Evolutionary conservation across 2,329 filamentous ascomycete species (phyloP).

Genomic region (Curvularia spicifera): DNA sequence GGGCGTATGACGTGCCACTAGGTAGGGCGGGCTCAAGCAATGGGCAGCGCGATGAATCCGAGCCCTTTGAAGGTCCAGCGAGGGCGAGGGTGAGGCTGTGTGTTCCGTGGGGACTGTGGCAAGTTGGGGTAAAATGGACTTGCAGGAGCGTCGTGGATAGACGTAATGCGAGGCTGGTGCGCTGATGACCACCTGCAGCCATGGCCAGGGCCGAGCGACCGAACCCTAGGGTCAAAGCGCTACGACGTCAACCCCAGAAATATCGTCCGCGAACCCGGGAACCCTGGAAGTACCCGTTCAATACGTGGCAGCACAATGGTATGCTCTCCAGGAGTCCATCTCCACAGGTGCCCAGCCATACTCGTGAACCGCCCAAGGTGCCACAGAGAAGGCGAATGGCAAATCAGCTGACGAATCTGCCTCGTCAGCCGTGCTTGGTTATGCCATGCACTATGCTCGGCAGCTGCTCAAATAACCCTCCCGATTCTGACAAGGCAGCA

Average conservation of each 20-base stretch:
- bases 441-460: constrained; percentile 6
- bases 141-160: constrained; percentile 18
- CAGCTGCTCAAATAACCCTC: constrained; percentile 1
- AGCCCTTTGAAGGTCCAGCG: constrained; percentile 3
- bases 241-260: constrained; percentile 16
- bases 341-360: background rate
- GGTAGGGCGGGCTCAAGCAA: constrained; percentile 13
- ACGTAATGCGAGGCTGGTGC: constrained; percentile 21
- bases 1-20: constrained; percentile 20
- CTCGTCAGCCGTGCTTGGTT: constrained; percentile 15
- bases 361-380: background rate
- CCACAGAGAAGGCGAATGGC: background rate
- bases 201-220: constrained; percentile 16
- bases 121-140: constrained; percentile 16
- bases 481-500: background rate
- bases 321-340: background rate
- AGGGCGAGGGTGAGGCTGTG: constrained; percentile 10
- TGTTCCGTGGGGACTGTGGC: constrained; percentile 12
- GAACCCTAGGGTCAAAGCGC: constrained; percentile 18
- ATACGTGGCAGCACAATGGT: background rate
- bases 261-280: background rate
- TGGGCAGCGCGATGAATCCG: constrained; percentile 6
- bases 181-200: constrained; percentile 16
- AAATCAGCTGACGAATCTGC: constrained; percentile 12
- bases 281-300: background rate